Base-by-base conservation (phyloP, 2,329 filamentous ascomycete genomes). In the Fusarium foetens region DNA sequence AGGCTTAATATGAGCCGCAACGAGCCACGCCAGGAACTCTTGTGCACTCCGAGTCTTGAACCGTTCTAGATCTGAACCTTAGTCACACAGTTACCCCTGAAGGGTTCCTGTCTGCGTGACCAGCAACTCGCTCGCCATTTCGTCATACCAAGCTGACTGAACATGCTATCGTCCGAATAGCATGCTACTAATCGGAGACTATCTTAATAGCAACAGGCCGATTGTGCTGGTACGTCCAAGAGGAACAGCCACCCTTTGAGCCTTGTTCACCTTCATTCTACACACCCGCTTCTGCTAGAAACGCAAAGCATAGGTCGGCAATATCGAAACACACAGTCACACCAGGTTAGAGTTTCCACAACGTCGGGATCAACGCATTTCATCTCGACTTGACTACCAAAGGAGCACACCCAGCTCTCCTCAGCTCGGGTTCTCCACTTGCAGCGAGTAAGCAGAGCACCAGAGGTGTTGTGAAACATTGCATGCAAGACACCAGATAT, bases 371-470 rank as follows among this genome's bases (percentile, higher is more conserved):
- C 79, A 80, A 80, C 79, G 75, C 77, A 79, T 74, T 80, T 79
- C 79, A 78, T 80, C 78, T 80, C 79, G 76, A 80, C 79, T 77
- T 80, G 79, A 78, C 79, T 81, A 81, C 77, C 80, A 79, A 79
- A 77, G 73, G 72, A 76, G 74, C 76, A 78, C 68, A 71, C 73
- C 72, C 70, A 73, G 61, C 70, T 71, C 73, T 76, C 69, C 66
- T 76, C 70, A 70, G 73, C 68, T 64, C 75, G 65, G 65, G 59
- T 53, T 66, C 66, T 66, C 67, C 69, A 70, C 65, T 66, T 64
- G 67, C 61, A 38, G 41, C 42, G 58, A 33, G 58, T 51, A 46
- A 61, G 33, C 63, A 45, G 35, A 60, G 63, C 63, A 52, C 57
- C 63, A 54, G 49, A 51, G 49, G 43, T 63, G 60, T 63, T 61